These are phyloP conservation scores for Platanthera guangdongensis DNA, from an alignment of 106 monocot genomes.

Conservation along the genomic window DNA sequence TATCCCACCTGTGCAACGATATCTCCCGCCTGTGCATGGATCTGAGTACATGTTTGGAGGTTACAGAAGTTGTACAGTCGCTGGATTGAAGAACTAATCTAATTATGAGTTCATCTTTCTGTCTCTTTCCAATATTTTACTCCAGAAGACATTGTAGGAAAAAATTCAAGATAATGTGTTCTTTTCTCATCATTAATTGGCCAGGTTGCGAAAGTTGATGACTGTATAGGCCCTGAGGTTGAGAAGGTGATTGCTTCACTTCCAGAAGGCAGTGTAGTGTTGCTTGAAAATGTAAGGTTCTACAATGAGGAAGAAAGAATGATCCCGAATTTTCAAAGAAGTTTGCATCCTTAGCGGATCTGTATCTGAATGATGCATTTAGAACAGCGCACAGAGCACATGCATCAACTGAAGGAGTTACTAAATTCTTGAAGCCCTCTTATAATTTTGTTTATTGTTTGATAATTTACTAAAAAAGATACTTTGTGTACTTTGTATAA, in stretches of 20 bases:
- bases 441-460: constrained; percentile 3
- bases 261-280: constrained; percentile 64
- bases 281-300: constrained; percentile 87
- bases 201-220: constrained; percentile 60
- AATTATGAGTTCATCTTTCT: too few relatives aligned
- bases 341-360: constrained; percentile 80
- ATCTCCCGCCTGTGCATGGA: too few relatives aligned
- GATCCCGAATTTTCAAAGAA: constrained; percentile 86
- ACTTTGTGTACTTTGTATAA: background rate
- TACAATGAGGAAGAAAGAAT: constrained; percentile 90
- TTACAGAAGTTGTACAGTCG: too few relatives aligned
- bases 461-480: background rate
- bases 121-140: too few relatives aligned
- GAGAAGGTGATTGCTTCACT: constrained; percentile 60
- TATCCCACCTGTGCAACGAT: too few relatives aligned
- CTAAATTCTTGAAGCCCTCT: constrained; percentile 59
- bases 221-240: constrained; percentile 72
- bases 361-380: constrained; percentile 89
- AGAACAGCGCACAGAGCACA: constrained; percentile 73
- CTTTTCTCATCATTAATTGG: background rate
- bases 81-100: too few relatives aligned
- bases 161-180: background rate
- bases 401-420: constrained; percentile 83
- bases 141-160: too few relatives aligned
- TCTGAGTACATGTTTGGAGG: too few relatives aligned